A percentile compares a stretch with the other conserved stretches of the same genome.
phyloP scores from a whole-genome alignment of 768 basidiomycete genomes.

The Scleroderma bovista region DNA sequence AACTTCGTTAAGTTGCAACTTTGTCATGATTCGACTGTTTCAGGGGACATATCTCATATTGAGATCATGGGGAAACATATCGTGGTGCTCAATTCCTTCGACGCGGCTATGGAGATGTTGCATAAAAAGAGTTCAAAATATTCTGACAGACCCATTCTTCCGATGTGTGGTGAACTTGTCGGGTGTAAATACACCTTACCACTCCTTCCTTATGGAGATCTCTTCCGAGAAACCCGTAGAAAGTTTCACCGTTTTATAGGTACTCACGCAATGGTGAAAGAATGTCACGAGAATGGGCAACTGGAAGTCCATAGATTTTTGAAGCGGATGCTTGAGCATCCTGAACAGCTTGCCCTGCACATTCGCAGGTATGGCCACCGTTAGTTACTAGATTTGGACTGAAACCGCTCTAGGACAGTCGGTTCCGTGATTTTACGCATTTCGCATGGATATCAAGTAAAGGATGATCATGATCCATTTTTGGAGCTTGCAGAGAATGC shows the following conservation, averaged over 20 bases:
- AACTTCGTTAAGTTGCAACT: conserved; percentile 4
- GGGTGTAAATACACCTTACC: conserved; percentile 1
- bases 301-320: conserved; percentile 15
- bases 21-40: conserved; percentile 5
- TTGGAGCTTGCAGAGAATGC: conserved; percentile 25
- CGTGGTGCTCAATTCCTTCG: conserved; percentile 44
- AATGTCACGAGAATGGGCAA: conserved; percentile 13
- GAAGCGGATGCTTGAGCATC: conserved; percentile 9
- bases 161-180: conserved; percentile 20
- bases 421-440: conserved; percentile 32
- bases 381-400: too few species aligned
- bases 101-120: conserved; percentile 42
- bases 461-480: conserved; percentile 32
- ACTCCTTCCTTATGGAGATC: conserved; percentile 7
- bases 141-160: conserved; percentile 26
- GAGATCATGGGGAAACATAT: conserved; percentile 40
- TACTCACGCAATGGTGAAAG: conserved; percentile 2
- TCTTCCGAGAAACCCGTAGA: conserved; percentile 12
- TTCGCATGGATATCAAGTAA: conserved; percentile 36
- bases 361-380: conserved; percentile 10
- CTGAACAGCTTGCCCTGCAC: conserved; percentile 11
- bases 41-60: conserved; percentile 17
- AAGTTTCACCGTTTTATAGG: conserved; percentile 7
- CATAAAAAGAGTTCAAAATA: conserved; percentile 52
- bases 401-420: conserved; percentile 4